Conservation (phyloP, 1,284 basidiomycete species). For the Cryptococcus sp. region DNA sequence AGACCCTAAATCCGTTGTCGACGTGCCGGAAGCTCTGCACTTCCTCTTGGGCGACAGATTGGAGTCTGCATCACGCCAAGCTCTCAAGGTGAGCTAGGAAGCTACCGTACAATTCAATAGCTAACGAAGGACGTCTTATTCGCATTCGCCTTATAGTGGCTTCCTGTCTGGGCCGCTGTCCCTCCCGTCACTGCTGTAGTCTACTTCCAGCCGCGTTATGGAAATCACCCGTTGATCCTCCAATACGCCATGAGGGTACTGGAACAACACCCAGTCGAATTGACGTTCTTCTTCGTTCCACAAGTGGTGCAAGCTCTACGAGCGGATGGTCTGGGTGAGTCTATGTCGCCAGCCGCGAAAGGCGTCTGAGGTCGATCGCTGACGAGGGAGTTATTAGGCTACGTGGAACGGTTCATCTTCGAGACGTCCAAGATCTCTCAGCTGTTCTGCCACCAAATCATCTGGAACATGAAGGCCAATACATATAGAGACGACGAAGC, state of each 20-base stretch:
- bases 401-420: constrained; percentile 93
- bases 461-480: constrained; percentile 99
- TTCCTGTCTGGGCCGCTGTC: constrained; percentile 85
- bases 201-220: constrained; percentile 81
- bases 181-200: constrained; percentile 83
- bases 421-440: constrained; percentile 98
- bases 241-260: constrained; percentile 97
- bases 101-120: not conserved
- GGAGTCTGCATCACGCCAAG: constrained; percentile 62
- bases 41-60: constrained; percentile 76
- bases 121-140: constrained; percentile 3
- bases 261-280: constrained; percentile 88
- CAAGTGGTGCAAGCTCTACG: constrained; percentile 96
- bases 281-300: constrained; percentile 99
- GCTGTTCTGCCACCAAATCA: constrained; percentile 98
- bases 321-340: constrained; percentile 77
- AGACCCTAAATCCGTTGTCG: constrained; percentile 70
- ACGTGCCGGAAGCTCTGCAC: constrained; percentile 74
- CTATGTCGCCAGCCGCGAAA: not conserved
- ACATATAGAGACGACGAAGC: constrained; percentile 90
- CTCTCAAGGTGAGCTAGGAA: constrained; percentile 66
- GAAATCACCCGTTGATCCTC: constrained; percentile 79
- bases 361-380: not conserved
- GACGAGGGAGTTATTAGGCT: constrained; percentile 60
- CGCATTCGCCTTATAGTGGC: constrained; percentile 75